Evolutionary conservation across 805 yeast species (phyloP).

Genomic region (Lipomyces chichibuensis): DNA sequence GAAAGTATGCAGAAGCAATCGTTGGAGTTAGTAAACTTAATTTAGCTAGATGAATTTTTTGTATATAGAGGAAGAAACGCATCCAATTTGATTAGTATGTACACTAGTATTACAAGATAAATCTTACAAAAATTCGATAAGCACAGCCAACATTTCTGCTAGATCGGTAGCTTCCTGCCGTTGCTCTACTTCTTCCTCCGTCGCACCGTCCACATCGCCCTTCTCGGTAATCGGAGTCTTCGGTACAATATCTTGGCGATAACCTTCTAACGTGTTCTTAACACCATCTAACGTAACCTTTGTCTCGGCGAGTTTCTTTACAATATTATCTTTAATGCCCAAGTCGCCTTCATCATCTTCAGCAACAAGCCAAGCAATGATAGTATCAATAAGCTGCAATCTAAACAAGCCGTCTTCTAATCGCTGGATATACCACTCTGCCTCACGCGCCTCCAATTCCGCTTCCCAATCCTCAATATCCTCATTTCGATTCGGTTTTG

Average conservation of each 20-base stretch:
- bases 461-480: conserved; percentile 23
- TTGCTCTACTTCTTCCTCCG: conserved; percentile 27
- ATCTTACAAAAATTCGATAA: conserved; percentile 27
- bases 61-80: neutral
- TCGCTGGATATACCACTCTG: conserved; percentile 34
- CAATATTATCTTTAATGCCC: conserved; percentile 18
- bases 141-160: conserved; percentile 30
- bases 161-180: conserved; percentile 28
- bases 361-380: conserved; percentile 36
- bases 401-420: conserved; percentile 32
- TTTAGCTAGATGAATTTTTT: neutral
- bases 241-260: conserved; percentile 20
- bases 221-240: conserved; percentile 26
- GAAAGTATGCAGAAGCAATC: neutral
- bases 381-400: conserved; percentile 30
- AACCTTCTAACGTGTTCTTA: conserved; percentile 22
- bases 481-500: conserved; percentile 16
- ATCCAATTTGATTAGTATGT: neutral
- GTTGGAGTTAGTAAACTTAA: neutral
- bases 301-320: neutral
- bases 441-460: conserved; percentile 26
- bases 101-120: neutral
- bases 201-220: conserved; percentile 14
- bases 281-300: conserved; percentile 12
- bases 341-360: conserved; percentile 35